Evolutionary conservation across 2,329 filamentous ascomycete species (phyloP).

Genomic region (Colletotrichum gloeosporioides): DNA sequence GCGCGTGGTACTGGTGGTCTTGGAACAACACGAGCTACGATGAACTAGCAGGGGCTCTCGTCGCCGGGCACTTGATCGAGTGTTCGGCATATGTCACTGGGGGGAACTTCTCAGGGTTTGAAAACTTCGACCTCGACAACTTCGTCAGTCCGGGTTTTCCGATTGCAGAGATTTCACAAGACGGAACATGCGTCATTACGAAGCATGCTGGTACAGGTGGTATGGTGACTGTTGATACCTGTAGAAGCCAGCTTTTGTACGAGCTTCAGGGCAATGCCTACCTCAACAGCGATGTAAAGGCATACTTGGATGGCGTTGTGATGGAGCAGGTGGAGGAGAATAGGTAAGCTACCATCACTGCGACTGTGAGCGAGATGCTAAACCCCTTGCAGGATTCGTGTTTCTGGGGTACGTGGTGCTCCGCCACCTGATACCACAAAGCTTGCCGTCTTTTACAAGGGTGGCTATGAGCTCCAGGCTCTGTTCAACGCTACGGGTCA

Average conservation of each 20-base stretch:
- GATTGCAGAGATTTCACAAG: background rate
- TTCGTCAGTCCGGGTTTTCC: background rate
- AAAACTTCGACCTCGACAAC: background rate
- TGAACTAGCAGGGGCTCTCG: background rate
- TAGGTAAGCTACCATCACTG: fast-evolving
- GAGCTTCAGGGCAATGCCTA: conserved; percentile 53
- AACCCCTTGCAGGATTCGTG: background rate
- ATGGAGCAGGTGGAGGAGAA: conserved; percentile 35
- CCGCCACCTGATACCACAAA: conserved; percentile 57
- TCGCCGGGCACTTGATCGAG: background rate
- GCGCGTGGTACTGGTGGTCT: conserved; percentile 56
- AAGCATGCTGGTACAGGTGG: background rate
- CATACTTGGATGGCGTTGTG: conserved; percentile 38
- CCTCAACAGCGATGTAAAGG: conserved; percentile 53
- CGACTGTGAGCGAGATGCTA: background rate
- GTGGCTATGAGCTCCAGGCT: conserved; percentile 50
- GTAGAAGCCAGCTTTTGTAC: conserved; percentile 52
- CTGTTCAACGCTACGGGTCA: conserved; percentile 53
- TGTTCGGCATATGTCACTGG: background rate
- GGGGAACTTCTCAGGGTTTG: background rate
- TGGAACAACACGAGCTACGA: conserved; percentile 48
- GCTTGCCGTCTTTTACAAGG: conserved; percentile 52
- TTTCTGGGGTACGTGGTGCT: background rate
- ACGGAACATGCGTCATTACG: background rate
- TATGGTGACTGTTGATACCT: conserved; percentile 37